Evolutionary conservation across 2,329 filamentous ascomycete species (phyloP).

Genomic region (Sporothrix schenckii): DNA sequence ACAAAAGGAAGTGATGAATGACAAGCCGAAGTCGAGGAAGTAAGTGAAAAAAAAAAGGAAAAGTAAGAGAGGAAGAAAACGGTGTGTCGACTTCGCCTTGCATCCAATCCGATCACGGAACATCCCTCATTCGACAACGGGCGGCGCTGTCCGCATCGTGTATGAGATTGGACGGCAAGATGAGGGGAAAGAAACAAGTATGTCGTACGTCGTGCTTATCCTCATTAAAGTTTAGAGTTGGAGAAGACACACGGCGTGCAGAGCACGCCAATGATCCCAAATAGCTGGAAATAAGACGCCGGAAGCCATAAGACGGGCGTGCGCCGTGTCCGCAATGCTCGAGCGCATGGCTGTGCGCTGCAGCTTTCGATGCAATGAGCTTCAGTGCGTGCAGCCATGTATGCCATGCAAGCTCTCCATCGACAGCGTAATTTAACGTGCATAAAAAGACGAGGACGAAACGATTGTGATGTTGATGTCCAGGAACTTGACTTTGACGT

Average conservation of each 20-base stretch:
- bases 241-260: not conserved
- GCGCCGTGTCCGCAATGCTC: constrained; percentile 2
- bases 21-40: not conserved
- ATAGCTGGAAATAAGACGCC: not conserved
- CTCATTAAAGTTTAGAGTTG: constrained; percentile 15
- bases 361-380: not conserved
- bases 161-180: not conserved
- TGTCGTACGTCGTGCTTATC: not conserved
- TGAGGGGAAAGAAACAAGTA: not conserved
- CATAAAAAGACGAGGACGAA: not conserved
- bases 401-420: constrained; percentile 18
- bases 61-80: not conserved
- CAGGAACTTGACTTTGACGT: no score
- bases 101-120: not conserved
- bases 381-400: not conserved
- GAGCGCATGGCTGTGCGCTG: not conserved
- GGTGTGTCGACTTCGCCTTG: no score
- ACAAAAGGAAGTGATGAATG: not conserved
- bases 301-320: not conserved
- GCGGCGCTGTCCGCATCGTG: constrained; percentile 1
- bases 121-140: not conserved
- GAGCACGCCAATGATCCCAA: not conserved
- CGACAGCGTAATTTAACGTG: not conserved
- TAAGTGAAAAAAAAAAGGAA: not conserved
- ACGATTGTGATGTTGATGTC: not conserved